Conservation (phyloP, 2,329 filamentous ascomycete species). For the Tolypocladium amazonense region DNA sequence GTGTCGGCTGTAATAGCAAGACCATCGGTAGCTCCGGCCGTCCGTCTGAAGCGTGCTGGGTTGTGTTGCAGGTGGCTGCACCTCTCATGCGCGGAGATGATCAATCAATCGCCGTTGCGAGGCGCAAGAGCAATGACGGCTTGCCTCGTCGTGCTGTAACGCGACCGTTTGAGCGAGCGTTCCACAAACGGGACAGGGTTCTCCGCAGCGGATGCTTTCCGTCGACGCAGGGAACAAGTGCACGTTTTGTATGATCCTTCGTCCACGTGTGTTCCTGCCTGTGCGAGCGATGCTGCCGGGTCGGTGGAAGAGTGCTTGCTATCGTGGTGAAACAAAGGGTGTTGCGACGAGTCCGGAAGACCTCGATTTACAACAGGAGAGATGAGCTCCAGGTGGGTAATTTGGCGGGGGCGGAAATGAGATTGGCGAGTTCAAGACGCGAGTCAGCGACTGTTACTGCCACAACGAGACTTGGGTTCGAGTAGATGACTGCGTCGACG, state of each 20-base stretch:
- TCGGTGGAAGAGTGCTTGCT: background rate
- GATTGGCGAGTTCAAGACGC: background rate
- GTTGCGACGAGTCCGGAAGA: background rate
- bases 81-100: background rate
- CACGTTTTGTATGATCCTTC: background rate
- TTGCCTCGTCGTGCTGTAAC: background rate
- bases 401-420: background rate
- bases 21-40: background rate
- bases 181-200: background rate
- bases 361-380: background rate
- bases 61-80: background rate
- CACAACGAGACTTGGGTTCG: background rate
- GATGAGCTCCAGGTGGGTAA: background rate
- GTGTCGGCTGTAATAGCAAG: background rate
- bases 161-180: background rate
- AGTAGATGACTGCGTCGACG: background rate
- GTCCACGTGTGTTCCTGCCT: background rate
- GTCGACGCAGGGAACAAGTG: background rate
- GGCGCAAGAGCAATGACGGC: background rate
- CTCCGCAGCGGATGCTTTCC: background rate
- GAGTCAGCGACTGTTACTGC: background rate
- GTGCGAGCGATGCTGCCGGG: background rate
- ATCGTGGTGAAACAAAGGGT: background rate
- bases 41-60: background rate
- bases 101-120: background rate